These are phyloP conservation scores for Suaeda aralocaspica DNA, from an alignment of 148 eudicot species.

Conservation along the genomic window DNA sequence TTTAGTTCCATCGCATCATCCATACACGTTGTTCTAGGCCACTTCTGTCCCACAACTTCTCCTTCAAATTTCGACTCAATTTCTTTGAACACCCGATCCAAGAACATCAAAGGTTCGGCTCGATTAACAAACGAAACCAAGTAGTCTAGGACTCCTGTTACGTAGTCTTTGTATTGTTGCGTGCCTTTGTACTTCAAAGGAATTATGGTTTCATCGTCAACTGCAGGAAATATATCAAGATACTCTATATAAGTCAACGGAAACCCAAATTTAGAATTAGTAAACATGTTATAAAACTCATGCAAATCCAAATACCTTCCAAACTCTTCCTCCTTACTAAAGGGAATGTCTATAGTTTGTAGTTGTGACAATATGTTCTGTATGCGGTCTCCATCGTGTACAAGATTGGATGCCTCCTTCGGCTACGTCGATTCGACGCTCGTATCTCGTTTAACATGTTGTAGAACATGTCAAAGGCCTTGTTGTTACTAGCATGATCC, in stretches of 20 bases:
- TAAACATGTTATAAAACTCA: background rate
- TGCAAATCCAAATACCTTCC: conserved; percentile 11
- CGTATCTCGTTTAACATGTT: no score
- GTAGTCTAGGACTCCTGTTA: background rate
- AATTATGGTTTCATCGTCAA: background rate
- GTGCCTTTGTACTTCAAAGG: background rate
- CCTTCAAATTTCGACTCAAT: background rate
- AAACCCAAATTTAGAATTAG: conserved; percentile 3
- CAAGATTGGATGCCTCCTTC: no score
- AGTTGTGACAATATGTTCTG: no score
- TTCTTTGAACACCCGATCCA: background rate
- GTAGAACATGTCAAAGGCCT: no score
- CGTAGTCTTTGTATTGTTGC: background rate
- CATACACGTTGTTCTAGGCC: background rate
- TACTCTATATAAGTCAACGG: background rate
- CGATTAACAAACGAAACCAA: conserved; percentile 5
- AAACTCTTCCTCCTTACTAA: conserved; percentile 6
- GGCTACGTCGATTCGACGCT: no score
- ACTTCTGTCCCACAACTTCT: background rate
- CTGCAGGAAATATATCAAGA: background rate
- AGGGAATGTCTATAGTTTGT: background rate
- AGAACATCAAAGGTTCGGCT: background rate
- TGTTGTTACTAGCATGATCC: no score
- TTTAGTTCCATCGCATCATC: background rate
- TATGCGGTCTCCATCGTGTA: no score